Evolutionary conservation across 2,329 filamentous ascomycete genomes (phyloP), one percentile per base, ranked within the genome.

Genomic region (Beauveria sp.): DNA sequence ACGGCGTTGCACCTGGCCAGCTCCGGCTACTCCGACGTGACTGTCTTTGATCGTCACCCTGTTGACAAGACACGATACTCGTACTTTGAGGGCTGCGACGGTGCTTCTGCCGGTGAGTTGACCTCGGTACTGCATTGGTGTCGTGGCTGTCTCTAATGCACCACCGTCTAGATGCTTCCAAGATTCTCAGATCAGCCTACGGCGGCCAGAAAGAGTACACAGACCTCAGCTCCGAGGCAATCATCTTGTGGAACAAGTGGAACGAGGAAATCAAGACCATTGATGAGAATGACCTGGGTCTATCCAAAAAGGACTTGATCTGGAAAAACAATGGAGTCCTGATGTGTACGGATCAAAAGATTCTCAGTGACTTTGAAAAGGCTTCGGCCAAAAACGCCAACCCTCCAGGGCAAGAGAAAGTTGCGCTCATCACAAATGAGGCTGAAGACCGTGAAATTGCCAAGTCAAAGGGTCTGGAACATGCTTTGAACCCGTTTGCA

Each of bases 21-120:
- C 22, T 66, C 75, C 14, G 80, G 79, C 3, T 83, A 80, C 65
- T 70, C 20, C 3, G 70, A 78, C 61, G 71, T 82, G n/a, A 80
- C 73, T 2, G 74, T 83, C 16, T 73, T 82, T 38, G 80, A 83
- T 65, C 73, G 73, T 63, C 76, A 82, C 64, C 45, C 76, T 5
- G 77, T 79, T 42, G 72, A 76, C 14, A 59, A 72, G 28, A 69
- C 68, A 1, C 65, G 66, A 0, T 81, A 81, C 61, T 74, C 74
- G n/a, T 77, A 76, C 62, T 64, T 71, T 1, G 66, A 69, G 0
- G 78, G 78, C 28, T 73, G 74, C 51, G 76, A 80, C 66, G 73
- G 72, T 2, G 77, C 79, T 0, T 79, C 76, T 5, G 76, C 77
- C 59, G 75, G 73, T 75, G 56, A 62, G 61, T 51, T 12, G 31